Percentiles rank a stretch among this genome's conserved stretches.
Evolutionary conservation across 1,284 basidiomycete genomes (phyloP).

Genomic region (Prillingera fragicola): DNA sequence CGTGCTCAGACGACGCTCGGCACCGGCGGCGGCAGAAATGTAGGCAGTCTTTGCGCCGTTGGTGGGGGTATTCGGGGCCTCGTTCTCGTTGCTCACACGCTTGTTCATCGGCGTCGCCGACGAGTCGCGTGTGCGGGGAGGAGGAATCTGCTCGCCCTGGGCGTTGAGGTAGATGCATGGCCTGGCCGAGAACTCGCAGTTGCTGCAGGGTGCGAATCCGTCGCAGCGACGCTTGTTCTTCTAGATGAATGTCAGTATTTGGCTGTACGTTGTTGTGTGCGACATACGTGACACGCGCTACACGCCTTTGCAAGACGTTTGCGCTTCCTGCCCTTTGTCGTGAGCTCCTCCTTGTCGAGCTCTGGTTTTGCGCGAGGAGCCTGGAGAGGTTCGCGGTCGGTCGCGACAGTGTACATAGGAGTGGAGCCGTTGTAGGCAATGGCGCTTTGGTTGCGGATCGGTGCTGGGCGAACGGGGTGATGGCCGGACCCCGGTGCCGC

Average conservation of each 20-base stretch:
- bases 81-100: too few relatives aligned
- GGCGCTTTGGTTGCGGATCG: constrained; percentile 1
- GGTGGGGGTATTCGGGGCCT: too few relatives aligned
- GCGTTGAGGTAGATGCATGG: constrained; percentile 49
- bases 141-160: constrained; percentile 45
- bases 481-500: constrained; percentile 2
- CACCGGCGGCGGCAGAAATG: not conserved
- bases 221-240: constrained; percentile 53
- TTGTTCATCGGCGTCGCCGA: constrained; percentile 19
- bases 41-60: constrained; percentile 9
- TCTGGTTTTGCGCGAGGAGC: constrained; percentile 11
- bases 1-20: constrained; percentile 6
- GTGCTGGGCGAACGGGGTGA: constrained; percentile 10
- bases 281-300: constrained; percentile 46
- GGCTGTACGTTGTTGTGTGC: not conserved
- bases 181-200: constrained; percentile 52
- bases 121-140: constrained; percentile 42
- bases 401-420: constrained; percentile 11
- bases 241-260: constrained; percentile 14
- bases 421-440: constrained; percentile 13
- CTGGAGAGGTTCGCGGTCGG: constrained; percentile 1
- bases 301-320: constrained; percentile 48
- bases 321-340: constrained; percentile 46
- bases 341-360: constrained; percentile 41
- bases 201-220: constrained; percentile 52